These are phyloP conservation scores for Cutaneotrichosporon sp. DNA, from an alignment of 1,284 basidiomycete species.

Conservation along the genomic window DNA sequence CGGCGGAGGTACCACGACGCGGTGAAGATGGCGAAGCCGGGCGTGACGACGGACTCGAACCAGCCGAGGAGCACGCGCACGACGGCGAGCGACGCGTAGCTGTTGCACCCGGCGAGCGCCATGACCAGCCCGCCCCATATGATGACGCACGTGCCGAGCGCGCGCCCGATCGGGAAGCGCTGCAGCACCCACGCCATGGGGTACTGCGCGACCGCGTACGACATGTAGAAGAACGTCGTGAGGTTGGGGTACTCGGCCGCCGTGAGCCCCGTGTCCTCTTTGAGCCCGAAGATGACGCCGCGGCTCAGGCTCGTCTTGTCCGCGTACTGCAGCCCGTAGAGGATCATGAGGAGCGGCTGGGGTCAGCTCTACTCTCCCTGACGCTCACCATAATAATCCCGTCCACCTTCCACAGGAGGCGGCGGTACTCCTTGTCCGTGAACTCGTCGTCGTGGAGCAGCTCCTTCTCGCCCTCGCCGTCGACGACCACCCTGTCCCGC, in stretches of 20 bases:
- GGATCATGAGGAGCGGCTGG: constrained; percentile 13
- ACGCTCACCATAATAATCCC: background rate
- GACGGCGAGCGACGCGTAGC: constrained; percentile 27
- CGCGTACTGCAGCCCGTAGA: constrained; percentile 18
- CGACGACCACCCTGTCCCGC: background rate
- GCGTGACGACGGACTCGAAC: constrained; percentile 36
- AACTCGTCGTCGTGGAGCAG: background rate
- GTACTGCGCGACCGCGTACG: constrained; percentile 31
- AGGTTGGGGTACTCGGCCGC: constrained; percentile 35
- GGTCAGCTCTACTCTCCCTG: background rate
- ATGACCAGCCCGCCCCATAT: constrained; percentile 33
- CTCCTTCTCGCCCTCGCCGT: background rate
- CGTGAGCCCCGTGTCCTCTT: constrained; percentile 34
- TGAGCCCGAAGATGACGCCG: constrained; percentile 29
- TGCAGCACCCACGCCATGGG: constrained; percentile 35
- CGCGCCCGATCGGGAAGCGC: constrained; percentile 32
- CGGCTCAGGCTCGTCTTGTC: constrained; percentile 21
- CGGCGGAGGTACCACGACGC: constrained; percentile 21
- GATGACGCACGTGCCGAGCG: constrained; percentile 21
- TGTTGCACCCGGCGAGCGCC: constrained; percentile 31
- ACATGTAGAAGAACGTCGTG: constrained; percentile 22
- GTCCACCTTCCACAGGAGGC: background rate
- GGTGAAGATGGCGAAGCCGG: constrained; percentile 32
- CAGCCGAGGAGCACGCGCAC: constrained; percentile 33
- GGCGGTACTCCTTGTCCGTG: background rate